phyloP scores from a whole-genome alignment of 2,329 filamentous ascomycete genomes.

The Colletotrichum magnum region DNA sequence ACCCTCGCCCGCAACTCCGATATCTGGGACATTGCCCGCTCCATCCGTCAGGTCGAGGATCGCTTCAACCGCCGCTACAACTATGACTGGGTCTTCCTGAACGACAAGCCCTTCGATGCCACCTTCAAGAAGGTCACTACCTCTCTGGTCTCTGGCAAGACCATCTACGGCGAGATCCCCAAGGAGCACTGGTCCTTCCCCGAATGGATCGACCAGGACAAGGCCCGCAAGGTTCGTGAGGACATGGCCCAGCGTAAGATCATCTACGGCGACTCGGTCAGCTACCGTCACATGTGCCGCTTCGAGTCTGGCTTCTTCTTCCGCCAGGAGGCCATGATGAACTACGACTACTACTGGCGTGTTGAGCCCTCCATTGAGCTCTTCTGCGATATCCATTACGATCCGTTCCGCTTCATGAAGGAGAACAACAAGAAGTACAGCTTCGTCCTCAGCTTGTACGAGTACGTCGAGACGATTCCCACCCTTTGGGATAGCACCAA shows the following conservation, averaged over 20 bases:
- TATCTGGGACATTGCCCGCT: slow-evolving; percentile 96
- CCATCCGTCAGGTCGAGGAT: slow-evolving; percentile 96
- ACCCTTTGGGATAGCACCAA: slow-evolving; percentile 96
- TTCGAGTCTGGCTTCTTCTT: slow-evolving; percentile 99
- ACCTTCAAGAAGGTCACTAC: slow-evolving; percentile 93
- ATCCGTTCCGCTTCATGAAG: slow-evolving; percentile 96
- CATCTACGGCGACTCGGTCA: slow-evolving; percentile 97
- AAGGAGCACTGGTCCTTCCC: slow-evolving; percentile 98
- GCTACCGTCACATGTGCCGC: slow-evolving; percentile 99
- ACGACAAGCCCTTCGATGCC: slow-evolving; percentile 94
- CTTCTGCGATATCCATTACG: slow-evolving; percentile 95
- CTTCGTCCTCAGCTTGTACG: slow-evolving; percentile 94
- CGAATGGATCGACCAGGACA: slow-evolving; percentile 94
- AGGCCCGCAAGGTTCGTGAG: slow-evolving; percentile 89
- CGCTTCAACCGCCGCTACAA: slow-evolving; percentile 97
- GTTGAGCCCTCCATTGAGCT: slow-evolving; percentile 98
- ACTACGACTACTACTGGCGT: slow-evolving; percentile 99
- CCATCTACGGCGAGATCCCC: slow-evolving; percentile 90
- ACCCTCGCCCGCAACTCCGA: slow-evolving; percentile 94
- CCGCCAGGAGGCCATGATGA: slow-evolving; percentile 90
- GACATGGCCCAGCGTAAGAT: slow-evolving; percentile 96
- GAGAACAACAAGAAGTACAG: slow-evolving; percentile 99
- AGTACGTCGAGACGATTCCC: slow-evolving; percentile 96
- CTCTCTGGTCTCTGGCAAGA: slow-evolving; percentile 91
- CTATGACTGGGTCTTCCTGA: slow-evolving; percentile 99